These are phyloP conservation scores for Emmonsia crescens DNA, from an alignment of 2,329 filamentous ascomycete species.

Conservation along the genomic window DNA sequence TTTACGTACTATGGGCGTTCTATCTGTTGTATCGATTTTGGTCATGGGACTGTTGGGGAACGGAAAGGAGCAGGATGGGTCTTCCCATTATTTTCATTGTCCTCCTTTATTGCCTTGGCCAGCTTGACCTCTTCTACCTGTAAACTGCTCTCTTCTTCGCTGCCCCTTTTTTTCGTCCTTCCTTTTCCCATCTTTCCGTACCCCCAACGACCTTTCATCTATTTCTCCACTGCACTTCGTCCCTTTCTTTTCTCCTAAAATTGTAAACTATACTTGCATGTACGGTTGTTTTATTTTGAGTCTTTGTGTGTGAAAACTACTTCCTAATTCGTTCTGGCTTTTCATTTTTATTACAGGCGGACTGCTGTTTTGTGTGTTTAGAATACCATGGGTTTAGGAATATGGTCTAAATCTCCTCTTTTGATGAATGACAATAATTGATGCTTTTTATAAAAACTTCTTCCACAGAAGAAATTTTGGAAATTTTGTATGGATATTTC, in stretches of 20 bases:
- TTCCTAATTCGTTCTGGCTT: not conserved
- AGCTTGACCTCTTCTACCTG: not conserved
- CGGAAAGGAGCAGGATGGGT: not conserved
- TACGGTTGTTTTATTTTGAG: not conserved
- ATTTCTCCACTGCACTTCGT: not conserved
- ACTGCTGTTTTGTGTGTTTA: not conserved
- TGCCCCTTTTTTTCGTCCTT: not conserved
- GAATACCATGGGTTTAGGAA: not conserved
- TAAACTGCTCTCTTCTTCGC: not conserved
- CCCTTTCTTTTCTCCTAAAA: not conserved
- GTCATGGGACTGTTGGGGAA: not conserved
- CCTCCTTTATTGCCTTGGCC: not conserved
- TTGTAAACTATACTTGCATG: conserved; percentile 3
- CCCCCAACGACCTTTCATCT: not conserved
- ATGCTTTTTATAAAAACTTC: not conserved
- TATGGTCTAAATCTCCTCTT: not conserved
- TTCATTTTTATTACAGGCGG: not conserved
- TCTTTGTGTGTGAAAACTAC: not conserved
- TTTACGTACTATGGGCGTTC: conserved; percentile 3
- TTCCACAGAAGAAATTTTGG: not conserved
- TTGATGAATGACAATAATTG: not conserved
- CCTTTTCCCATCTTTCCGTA: not conserved
- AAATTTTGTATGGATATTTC: no score
- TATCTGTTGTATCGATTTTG: not conserved
- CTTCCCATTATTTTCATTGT: not conserved